Conservation (phyloP, 2,329 filamentous ascomycete genomes). For the Pyrenophora graminea region DNA sequence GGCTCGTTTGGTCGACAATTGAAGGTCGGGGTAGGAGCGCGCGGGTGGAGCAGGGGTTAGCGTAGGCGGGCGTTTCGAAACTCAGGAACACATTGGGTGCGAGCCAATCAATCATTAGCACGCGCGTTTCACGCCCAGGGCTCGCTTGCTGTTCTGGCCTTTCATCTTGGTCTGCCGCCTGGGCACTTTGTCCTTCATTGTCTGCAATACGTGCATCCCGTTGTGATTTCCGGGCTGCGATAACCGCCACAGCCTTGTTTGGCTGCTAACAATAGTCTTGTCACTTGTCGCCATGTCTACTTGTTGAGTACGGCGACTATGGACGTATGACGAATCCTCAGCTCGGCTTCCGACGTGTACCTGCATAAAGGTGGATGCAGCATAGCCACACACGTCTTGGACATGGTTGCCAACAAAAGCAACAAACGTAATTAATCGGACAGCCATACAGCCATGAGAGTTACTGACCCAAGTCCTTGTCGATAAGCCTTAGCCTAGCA, state of each 20-base stretch:
- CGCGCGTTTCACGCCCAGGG: slow-evolving; percentile 23
- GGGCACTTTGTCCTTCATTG: slow-evolving; percentile 8
- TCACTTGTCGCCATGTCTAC: neutral
- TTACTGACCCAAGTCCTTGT: slow-evolving; percentile 1
- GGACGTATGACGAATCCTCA: neutral
- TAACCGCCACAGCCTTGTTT: neutral
- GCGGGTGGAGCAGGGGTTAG: slow-evolving; percentile 17
- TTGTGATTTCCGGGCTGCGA: neutral
- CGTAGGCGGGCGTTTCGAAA: slow-evolving; percentile 31
- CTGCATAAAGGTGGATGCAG: neutral
- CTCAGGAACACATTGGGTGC: slow-evolving; percentile 15
- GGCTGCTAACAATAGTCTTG: slow-evolving; percentile 1
- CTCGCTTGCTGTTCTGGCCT: slow-evolving; percentile 12
- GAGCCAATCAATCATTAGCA: slow-evolving; percentile 22
- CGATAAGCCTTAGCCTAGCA: neutral
- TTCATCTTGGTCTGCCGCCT: slow-evolving; percentile 2
- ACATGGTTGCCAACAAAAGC: slow-evolving; percentile 4
- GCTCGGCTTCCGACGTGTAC: neutral
- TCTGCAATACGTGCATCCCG: neutral
- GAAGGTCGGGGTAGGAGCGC: slow-evolving; percentile 21
- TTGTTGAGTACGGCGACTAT: neutral
- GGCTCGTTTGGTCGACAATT: slow-evolving; percentile 1
- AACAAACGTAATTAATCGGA: slow-evolving; percentile 1
- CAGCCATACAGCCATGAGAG: neutral
- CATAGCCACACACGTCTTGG: neutral